Conservation (phyloP, 192 early-diverging fungal genomes). For the Coemansia sp. region DNA sequence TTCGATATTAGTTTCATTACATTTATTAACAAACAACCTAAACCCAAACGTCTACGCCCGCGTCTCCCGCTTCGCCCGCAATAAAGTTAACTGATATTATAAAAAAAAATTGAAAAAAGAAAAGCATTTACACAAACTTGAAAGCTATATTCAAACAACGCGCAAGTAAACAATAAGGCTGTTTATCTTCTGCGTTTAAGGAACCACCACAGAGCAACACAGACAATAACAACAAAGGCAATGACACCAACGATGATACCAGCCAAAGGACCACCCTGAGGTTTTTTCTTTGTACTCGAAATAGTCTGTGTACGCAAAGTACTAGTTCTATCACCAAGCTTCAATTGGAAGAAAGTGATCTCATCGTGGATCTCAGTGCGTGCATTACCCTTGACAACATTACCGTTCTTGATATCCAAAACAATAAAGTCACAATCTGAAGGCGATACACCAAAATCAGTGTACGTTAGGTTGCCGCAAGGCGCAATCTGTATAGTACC, state of each 20-base stretch:
- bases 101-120: neutral
- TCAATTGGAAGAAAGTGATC: slow-evolving; percentile 42
- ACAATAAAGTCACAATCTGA: slow-evolving; percentile 27
- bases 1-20: no score
- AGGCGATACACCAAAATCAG: slow-evolving; percentile 1
- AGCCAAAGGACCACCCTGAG: slow-evolving; percentile 22
- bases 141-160: no score
- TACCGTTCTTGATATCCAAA: slow-evolving; percentile 24
- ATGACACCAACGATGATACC: slow-evolving; percentile 39
- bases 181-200: neutral
- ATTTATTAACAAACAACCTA: no score
- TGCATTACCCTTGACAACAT: slow-evolving; percentile 30
- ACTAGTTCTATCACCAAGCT: slow-evolving; percentile 14
- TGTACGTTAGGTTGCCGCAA: slow-evolving; percentile 31
- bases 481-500: slow-evolving; percentile 32
- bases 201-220: slow-evolving; percentile 13
- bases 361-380: slow-evolving; percentile 15
- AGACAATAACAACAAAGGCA: slow-evolving; percentile 19
- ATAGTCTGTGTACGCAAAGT: slow-evolving; percentile 35
- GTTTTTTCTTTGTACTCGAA: slow-evolving; percentile 24
- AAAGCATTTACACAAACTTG: neutral
- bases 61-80: no score
- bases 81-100: no score
- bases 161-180: no score
- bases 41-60: no score